Percentiles rank a stretch among this genome's conserved stretches.
Evolutionary conservation across 768 basidiomycete species (phyloP).

Genomic region (Trametes gibbosa): DNA sequence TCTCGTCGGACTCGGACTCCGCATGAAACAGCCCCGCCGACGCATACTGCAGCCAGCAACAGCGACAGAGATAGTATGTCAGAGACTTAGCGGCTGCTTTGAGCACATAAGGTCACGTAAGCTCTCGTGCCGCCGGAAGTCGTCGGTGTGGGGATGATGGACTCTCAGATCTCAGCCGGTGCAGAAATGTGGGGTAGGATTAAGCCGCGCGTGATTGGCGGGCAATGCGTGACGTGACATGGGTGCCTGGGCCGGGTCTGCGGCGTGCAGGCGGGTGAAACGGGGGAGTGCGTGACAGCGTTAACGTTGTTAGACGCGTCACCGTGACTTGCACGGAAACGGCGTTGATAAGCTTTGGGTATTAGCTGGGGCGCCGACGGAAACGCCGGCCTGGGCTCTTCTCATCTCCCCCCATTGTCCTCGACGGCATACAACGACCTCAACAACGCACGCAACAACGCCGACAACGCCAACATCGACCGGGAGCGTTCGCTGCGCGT

Average conservation of each 20-base stretch:
- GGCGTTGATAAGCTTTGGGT: conserved; percentile 6
- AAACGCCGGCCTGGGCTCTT: neutral
- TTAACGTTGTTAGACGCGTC: neutral
- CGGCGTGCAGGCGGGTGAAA: conserved; percentile 3
- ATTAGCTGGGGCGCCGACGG: conserved; percentile 11
- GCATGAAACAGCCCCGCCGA: too few relatives aligned
- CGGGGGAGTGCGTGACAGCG: conserved; percentile 2
- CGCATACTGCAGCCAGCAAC: too few relatives aligned
- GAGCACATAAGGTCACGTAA: too few relatives aligned
- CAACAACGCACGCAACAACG: conserved; percentile 10
- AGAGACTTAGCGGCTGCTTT: too few relatives aligned
- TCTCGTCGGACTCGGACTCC: too few relatives aligned
- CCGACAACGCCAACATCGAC: conserved; percentile 6
- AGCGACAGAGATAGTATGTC: too few relatives aligned
- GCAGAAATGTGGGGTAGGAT: conserved; percentile 9
- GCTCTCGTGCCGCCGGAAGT: neutral
- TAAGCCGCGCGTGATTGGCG: conserved; percentile 3
- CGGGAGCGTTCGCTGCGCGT: conserved; percentile 18
- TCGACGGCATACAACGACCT: conserved; percentile 10
- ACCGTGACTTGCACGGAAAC: neutral
- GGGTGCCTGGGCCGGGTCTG: conserved; percentile 10
- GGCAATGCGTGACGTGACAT: conserved; percentile 14
- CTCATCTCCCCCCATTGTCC: conserved; percentile 1
- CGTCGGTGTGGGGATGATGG: conserved; percentile 16
- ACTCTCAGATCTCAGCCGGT: neutral